Base-by-base conservation (phyloP, 2,329 filamentous ascomycete species). In the Trichoderma brevicompactum region DNA sequence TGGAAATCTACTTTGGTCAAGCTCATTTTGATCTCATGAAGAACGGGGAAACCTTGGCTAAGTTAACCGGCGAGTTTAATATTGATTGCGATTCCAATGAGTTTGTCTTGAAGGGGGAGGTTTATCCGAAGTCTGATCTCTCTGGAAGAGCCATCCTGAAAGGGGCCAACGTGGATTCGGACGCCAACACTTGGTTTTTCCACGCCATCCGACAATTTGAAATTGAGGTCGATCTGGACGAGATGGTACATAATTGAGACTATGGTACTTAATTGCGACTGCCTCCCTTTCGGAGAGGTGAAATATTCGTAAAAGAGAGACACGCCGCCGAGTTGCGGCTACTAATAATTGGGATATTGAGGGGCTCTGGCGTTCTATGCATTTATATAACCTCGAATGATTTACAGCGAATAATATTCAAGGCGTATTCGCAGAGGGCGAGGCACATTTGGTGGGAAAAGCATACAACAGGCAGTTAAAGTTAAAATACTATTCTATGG, bases 11-110 rank as follows among this genome's bases (percentile, higher is more conserved):
- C 34, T 69, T 74, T 58, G 76, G 74, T 2, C 46, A 64, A 15
- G 74, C 73, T 60, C 63, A 69, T 17, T 78, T 78, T 34, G 74
- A 76, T 65, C 68, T 79, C 28, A 69, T 70, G 44, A 74, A 72
- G 28, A 66, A 68, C 19, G 70, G 70, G n/a, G 66, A 73, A 43
- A 64, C 67, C 8, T 44, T 77, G 40, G 73, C 73, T 36, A 66
- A 69, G 50, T 59, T 78, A 46, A 71, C 68, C 58, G 77, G 75
- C 2, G 64, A 70, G 3, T 50, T 78, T 55, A 70, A 68, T 38
- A 74, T 78, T 32, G 67, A 69, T 43, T 68, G 67, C 36, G 74
- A 72, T 8, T 65, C 71, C 12, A 72, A 70, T 56, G 74, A 76
- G 17, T 71, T 67, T 28, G 23, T 28, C 5, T 60, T 78, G 49